These are phyloP conservation scores for Penicillium rolfsii DNA, from an alignment of 2,329 filamentous ascomycete genomes.

Conservation along the genomic window DNA sequence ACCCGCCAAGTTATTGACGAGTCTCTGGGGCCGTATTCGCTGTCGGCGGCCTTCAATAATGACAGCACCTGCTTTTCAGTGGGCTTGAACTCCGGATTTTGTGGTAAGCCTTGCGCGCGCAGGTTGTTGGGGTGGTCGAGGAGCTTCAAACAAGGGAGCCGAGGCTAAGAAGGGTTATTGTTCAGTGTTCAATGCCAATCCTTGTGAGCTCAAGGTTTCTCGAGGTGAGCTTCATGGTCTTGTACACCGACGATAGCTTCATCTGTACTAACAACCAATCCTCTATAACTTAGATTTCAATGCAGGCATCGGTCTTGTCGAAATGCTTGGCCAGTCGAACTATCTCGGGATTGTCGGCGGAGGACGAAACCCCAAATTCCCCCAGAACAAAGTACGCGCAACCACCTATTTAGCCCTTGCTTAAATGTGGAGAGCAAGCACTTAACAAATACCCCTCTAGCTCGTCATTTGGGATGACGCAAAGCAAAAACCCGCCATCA, in stretches of 20 bases:
- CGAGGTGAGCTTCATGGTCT: slow-evolving; percentile 51
- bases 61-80: slow-evolving; percentile 85
- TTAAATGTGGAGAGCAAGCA: not conserved
- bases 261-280: not conserved
- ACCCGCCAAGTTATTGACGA: slow-evolving; percentile 83
- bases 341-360: slow-evolving; percentile 89
- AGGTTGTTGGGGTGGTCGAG: slow-evolving; percentile 4
- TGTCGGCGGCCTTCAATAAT: slow-evolving; percentile 84
- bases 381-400: slow-evolving; percentile 73
- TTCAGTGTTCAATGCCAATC: slow-evolving; percentile 73
- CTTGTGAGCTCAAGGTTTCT: slow-evolving; percentile 69
- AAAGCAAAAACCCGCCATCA: slow-evolving; percentile 74
- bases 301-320: slow-evolving; percentile 77
- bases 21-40: slow-evolving; percentile 71
- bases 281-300: slow-evolving; percentile 65
- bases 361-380: slow-evolving; percentile 80
- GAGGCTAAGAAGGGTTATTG: slow-evolving; percentile 22
- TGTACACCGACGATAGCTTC: not conserved
- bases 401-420: not conserved
- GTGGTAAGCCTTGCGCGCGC: slow-evolving; percentile 60
- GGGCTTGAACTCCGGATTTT: slow-evolving; percentile 83
- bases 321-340: slow-evolving; percentile 85
- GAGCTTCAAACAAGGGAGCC: slow-evolving; percentile 8
- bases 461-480: slow-evolving; percentile 91
- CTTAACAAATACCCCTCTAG: slow-evolving; percentile 26